phyloP scores from a whole-genome alignment of 441 rosid species.

The Theobroma grandiflorum region DNA sequence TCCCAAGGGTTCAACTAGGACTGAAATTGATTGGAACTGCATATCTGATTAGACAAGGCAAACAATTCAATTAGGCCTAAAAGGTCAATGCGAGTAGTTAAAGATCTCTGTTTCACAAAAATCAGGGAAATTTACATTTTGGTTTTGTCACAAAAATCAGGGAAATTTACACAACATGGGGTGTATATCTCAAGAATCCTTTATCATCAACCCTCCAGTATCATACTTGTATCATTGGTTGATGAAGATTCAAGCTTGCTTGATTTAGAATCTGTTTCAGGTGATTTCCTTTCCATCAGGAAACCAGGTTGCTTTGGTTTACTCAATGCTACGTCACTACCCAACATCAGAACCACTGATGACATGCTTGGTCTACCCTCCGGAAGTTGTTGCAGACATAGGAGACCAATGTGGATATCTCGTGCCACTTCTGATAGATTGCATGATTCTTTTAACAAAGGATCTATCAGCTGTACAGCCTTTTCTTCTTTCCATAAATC shows the following conservation, averaged over 20 bases:
- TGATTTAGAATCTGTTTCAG: constrained; percentile 35
- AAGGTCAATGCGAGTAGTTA: too few relatives aligned
- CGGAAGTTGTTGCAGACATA: constrained; percentile 38
- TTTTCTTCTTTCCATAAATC: constrained; percentile 27
- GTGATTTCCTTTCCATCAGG: constrained; percentile 32
- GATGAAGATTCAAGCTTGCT: neutral
- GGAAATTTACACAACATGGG: too few relatives aligned
- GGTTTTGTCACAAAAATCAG: too few relatives aligned
- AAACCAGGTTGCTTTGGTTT: constrained; percentile 50
- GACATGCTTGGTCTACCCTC: constrained; percentile 42
- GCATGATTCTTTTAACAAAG: neutral
- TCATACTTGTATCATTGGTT: constrained; percentile 11
- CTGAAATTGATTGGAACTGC: too few relatives aligned
- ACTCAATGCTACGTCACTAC: constrained; percentile 40
- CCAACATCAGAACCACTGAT: constrained; percentile 34
- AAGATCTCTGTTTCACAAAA: too few relatives aligned
- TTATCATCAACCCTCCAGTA: constrained; percentile 23
- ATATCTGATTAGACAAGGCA: too few relatives aligned
- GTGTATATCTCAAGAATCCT: too few relatives aligned
- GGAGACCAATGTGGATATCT: constrained; percentile 35
- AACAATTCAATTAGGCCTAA: too few relatives aligned
- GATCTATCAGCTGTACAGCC: constrained; percentile 14
- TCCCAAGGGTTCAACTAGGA: too few relatives aligned
- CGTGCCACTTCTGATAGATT: constrained; percentile 28
- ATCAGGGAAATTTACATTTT: too few relatives aligned